Conservation (phyloP, 1,139 yeast genomes). For the Pichia sp. region DNA sequence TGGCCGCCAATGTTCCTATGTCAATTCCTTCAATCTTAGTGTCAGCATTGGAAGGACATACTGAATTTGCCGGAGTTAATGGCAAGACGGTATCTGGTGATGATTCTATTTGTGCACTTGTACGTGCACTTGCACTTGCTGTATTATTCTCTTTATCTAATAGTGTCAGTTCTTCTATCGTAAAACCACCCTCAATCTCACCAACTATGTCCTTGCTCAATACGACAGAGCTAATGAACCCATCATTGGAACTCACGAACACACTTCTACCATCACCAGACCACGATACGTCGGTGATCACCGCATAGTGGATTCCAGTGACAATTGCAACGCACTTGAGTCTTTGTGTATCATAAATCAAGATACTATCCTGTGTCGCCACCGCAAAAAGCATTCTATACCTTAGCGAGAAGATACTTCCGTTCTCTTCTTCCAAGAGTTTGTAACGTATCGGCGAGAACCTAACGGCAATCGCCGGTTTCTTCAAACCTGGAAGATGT, state of each 20-base stretch:
- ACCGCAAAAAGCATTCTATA: constrained; percentile 86
- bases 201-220: constrained; percentile 25
- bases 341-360: constrained; percentile 73
- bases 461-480: constrained; percentile 76
- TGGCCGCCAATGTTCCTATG: too few species aligned
- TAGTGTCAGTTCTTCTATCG: not conserved
- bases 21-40: too few species aligned
- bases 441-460: constrained; percentile 66
- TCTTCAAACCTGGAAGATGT: constrained; percentile 68
- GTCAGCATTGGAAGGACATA: too few species aligned
- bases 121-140: too few species aligned
- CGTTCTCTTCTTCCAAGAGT: constrained; percentile 17
- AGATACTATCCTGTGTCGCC: constrained; percentile 85
- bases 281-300: constrained; percentile 88
- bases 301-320: constrained; percentile 77
- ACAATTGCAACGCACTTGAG: constrained; percentile 64
- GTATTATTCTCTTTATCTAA: not conserved
- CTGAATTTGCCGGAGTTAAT: too few species aligned
- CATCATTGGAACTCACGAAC: constrained; percentile 85
- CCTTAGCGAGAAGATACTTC: constrained; percentile 44
- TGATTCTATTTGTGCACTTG: too few species aligned
- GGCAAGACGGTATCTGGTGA: too few species aligned
- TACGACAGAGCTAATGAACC: constrained; percentile 74
- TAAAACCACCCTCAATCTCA: constrained; percentile 9
- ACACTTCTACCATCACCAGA: constrained; percentile 64